phyloP scores from a whole-genome alignment of 257 asterid genomes.

The Solanum virginianum region DNA sequence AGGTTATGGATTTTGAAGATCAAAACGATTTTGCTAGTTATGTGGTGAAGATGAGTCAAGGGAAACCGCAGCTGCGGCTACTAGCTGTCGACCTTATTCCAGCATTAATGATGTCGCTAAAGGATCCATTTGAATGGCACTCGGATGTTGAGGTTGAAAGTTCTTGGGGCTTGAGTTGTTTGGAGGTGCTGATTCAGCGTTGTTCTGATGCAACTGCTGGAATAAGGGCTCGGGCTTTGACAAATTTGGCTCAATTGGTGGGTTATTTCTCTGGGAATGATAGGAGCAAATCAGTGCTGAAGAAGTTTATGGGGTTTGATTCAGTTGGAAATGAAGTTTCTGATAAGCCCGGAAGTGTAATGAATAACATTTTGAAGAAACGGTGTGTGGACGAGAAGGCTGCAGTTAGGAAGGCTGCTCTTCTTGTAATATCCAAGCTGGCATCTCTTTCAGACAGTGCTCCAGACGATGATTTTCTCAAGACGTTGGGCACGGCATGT shows the following conservation, averaged over 20 bases:
- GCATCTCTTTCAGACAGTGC: constrained; percentile 46
- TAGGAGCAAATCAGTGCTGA: constrained; percentile 29
- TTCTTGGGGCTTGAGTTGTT: constrained; percentile 49
- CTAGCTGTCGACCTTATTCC: constrained; percentile 73
- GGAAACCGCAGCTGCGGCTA: constrained; percentile 66
- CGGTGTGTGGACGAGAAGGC: constrained; percentile 89
- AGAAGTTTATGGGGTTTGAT: constrained; percentile 47
- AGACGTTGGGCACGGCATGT: constrained; percentile 80
- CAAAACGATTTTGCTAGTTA: constrained; percentile 50
- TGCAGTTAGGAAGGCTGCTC: constrained; percentile 93
- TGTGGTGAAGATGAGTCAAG: constrained; percentile 77
- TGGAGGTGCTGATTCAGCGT: constrained; percentile 61
- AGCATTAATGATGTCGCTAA: constrained; percentile 32
- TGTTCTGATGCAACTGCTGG: constrained; percentile 70
- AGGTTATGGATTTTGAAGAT: constrained; percentile 43
- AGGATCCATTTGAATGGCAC: constrained; percentile 40
- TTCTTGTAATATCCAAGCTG: constrained; percentile 64
- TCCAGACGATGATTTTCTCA: constrained; percentile 60
- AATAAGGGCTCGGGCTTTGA: constrained; percentile 78
- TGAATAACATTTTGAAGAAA: constrained; percentile 40
- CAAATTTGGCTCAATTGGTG: constrained; percentile 59
- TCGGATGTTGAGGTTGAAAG: constrained; percentile 22
- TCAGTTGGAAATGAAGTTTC: constrained; percentile 11
- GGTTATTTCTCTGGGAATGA: constrained; percentile 39
- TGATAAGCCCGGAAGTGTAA: constrained; percentile 7